phyloP scores from a whole-genome alignment of 1,284 basidiomycete genomes.

The Somion occarium region DNA sequence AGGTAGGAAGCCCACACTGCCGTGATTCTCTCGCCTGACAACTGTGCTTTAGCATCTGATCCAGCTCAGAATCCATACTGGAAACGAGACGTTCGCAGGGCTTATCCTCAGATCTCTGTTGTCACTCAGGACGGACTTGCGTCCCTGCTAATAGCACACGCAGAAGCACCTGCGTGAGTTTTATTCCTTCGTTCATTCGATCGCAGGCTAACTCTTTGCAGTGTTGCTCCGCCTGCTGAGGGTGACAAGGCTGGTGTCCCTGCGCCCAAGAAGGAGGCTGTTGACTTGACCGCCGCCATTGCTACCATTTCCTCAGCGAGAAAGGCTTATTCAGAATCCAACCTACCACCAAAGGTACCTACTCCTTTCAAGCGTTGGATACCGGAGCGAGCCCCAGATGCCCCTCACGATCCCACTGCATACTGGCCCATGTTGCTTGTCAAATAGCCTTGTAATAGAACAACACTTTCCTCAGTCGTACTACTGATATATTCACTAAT shows the following conservation, averaged over 20 bases:
- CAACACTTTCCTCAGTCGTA: not conserved
- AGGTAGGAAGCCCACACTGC: constrained; percentile 42
- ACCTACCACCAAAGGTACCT: constrained; percentile 70
- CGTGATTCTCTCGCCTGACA: constrained; percentile 7
- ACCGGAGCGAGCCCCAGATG: constrained; percentile 59
- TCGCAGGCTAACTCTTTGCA: constrained; percentile 21
- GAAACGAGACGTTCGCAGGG: constrained; percentile 91
- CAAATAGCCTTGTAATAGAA: constrained; percentile 45
- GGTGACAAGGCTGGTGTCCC: constrained; percentile 42
- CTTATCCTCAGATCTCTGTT: constrained; percentile 84
- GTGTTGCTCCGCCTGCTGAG: constrained; percentile 51
- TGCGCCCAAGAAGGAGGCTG: constrained; percentile 35
- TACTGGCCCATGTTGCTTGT: constrained; percentile 87
- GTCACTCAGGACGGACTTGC: constrained; percentile 81
- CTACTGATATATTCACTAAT: not conserved
- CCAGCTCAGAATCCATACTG: constrained; percentile 86
- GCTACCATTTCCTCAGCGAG: constrained; percentile 53
- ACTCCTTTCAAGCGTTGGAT: constrained; percentile 66
- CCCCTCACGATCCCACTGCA: constrained; percentile 70
- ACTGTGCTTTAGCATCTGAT: constrained; percentile 58
- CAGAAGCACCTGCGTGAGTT: constrained; percentile 60
- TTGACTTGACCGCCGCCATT: constrained; percentile 71
- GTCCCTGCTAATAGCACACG: constrained; percentile 77
- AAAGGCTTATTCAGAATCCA: constrained; percentile 60
- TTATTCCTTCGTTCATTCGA: not conserved